Base-by-base conservation (phyloP, 805 yeast species). In the Lachancea thermotolerans region DNA sequence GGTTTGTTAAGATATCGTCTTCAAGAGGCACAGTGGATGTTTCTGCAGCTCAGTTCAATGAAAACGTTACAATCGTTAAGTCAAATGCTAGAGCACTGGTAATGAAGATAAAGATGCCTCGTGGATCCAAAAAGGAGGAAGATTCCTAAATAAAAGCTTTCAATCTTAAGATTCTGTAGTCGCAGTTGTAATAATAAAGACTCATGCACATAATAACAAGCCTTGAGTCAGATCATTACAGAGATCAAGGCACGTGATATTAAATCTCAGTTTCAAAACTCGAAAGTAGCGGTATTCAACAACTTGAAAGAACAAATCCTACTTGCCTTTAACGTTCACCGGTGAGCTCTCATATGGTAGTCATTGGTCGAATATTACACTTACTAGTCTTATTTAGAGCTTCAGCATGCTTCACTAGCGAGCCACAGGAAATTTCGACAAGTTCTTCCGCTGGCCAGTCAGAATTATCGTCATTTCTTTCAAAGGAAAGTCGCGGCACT, bases 31-130 rank as follows among this genome's bases (percentile, higher is more conserved):
- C 57, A 35, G 62, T 74, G 1, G 54, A 61, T 12, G 51, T 71
- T 1, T 76, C 80, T 0, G 66, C 74, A 2, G 65, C 60, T 2
- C 78, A 80, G 6, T 68, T 71, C 51, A 60, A 55, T 35, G 45
- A 54, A 14, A 48, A 45, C 18, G 66, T 64, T 31, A 49, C 42
- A 10, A 53, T 64, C 17, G 28, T 49, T 12, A 62, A 59, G 41
- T 60, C 65, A 10, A 60, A 57, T 44, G 42, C 58, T 10, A 44
- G 66, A 31, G 51, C 67, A 9, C 57, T 64, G 34, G 53, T 57
- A 2, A 45, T 64, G 10, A 62, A 53, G 46, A 46, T 64, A 15
- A 53, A 49, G 15, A 25, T 50, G 11, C 56, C 56, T 15, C 34
- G 35, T 10, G 46, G 44, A 28, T 16, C 14, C 30, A 17, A 48